Percentiles rank a stretch among this genome's conserved stretches.
These are phyloP conservation scores for Onygena corvina DNA, from an alignment of 2,329 filamentous ascomycete genomes.

Conservation along the genomic window DNA sequence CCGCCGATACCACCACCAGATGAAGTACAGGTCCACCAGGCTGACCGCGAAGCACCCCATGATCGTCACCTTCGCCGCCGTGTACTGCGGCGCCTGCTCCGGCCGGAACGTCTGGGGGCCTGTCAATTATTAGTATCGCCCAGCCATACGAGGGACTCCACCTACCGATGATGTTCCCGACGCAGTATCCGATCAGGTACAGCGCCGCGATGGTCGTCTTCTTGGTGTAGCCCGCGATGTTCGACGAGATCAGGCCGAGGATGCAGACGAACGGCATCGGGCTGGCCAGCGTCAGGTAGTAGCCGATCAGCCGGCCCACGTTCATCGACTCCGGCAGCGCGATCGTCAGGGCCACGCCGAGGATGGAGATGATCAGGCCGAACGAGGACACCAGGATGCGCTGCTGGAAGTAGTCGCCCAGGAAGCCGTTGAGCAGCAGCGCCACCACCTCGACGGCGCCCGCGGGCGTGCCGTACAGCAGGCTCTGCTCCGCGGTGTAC, in stretches of 20 bases:
- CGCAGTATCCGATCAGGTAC: conserved; percentile 37
- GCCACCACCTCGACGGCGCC: conserved; percentile 53
- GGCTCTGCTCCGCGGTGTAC: conserved; percentile 49
- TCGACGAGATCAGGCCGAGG: conserved; percentile 51
- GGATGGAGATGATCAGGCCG: conserved; percentile 42
- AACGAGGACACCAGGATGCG: conserved; percentile 45
- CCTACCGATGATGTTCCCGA: conserved; percentile 46
- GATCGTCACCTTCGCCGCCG: conserved; percentile 19
- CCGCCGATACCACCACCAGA: conserved; percentile 48
- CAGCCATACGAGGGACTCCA: conserved; percentile 5
- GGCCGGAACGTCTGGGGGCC: conserved; percentile 44
- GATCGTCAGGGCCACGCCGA: conserved; percentile 54
- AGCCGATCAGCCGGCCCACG: conserved; percentile 49
- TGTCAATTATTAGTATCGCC: conserved; percentile 10
- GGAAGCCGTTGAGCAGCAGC: conserved; percentile 44
- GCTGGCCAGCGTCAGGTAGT: conserved; percentile 51
- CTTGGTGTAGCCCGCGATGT: conserved; percentile 45
- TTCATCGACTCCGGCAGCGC: conserved; percentile 48
- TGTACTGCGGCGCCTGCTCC: conserved; percentile 41
- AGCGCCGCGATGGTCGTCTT: conserved; percentile 43
- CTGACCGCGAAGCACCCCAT: conserved; percentile 20
- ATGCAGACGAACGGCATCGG: conserved; percentile 53
- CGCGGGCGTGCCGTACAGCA: conserved; percentile 54
- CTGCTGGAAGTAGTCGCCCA: conserved; percentile 46
- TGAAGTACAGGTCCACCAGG: conserved; percentile 46